Base-by-base conservation (phyloP, 495 filamentous ascomycete species). In the Cercophora scortea region DNA sequence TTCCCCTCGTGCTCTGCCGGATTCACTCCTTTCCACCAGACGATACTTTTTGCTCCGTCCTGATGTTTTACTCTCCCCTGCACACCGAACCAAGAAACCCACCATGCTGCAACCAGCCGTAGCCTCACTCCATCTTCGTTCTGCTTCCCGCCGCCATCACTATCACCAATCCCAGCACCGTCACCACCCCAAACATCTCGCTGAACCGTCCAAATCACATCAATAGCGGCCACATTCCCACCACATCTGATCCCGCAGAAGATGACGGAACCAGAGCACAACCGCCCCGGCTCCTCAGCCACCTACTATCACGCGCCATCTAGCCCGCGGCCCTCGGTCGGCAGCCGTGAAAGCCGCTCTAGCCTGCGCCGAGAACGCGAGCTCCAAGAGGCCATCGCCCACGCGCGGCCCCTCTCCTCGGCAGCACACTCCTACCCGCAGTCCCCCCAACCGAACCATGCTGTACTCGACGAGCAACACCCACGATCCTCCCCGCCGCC, bases 331-430 rank as follows among this genome's bases (percentile, higher is more conserved):
- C 61, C 63, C 13, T 66, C 61, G 3, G 57, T 66, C 16, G 57
- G 53, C 36, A 62, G 54, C 49, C 58, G 59, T 11, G 52, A 48
- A 8, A 66, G 63, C 47, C 48, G 54, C 6, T 66, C 65, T 10
- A 64, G 61, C 36, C 39, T 68, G 38, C 61, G 61, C 15, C 54
- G 58, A 33, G 65, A 65, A n/a, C 53, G 44, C 34, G 61, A 67
- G 7, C 52, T 45, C 7, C 62, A 58, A 5, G 54, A 61, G 17
- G 49, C 18, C n/a, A 25, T 36, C 17, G 41, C 45, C 8, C 49
- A 34, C 19, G 35, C 51, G 15, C 56, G 56, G n/a, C 59, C 61
- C 13, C 42, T 50, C 1, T 58, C 61, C 0, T 58, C 61, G 13
- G 50, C 42, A 19, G 50, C 53, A n/a, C 48, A 55, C 41, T 57